Evolutionary conservation across 306 rosid genomes (phyloP), one percentile per base, ranked within the genome.

Genomic region (Arachis hypogaea): DNA sequence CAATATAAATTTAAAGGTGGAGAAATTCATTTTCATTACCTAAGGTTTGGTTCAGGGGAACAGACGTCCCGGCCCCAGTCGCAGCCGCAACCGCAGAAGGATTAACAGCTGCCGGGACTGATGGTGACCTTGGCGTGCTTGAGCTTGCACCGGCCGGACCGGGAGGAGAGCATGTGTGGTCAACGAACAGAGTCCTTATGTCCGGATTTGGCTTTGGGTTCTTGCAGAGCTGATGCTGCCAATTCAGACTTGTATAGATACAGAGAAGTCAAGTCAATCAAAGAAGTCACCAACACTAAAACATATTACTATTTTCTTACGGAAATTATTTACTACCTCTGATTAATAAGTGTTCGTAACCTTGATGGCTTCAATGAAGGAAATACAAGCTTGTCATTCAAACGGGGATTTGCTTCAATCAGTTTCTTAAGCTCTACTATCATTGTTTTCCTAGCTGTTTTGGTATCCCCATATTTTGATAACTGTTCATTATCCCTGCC

Each of bases 221-320:
- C 74, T 83, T 79, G 84, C 97, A 93, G 11, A 80, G 69, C 67
- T 77, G 88, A 73, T 93, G 97, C 84, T 93, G 98, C 98, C 97
- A 93, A 71, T 93, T 90, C 86, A 93, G 83, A 80, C 98, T 93
- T 33, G 82, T 63, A 81, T 1, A 66, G 36, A 42, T 16, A 63
- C 71, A 11, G 14, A 57, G 12, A 66, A 74, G 18, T 63, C 7
- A 57, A 72, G n/a, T 40, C 9, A n/a, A 76, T 59, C 50, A 50
- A 42, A 58, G 46, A 70, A 66, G 47, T 68, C 65, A 41, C 11
- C 52, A 60, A 67, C 40, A 42, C 14, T 14, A 52, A 42, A 33
- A 47, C 11, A 12, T 44, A 29, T 11, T 59, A 52, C 14, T 11
- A 60, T 22, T 22, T 22, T 22, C 28, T 22, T 22, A 22, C 28